Evolutionary conservation across 1,139 yeast species (phyloP), one percentile per base, ranked within the genome.

Genomic region (Taiozyma sp.): DNA sequence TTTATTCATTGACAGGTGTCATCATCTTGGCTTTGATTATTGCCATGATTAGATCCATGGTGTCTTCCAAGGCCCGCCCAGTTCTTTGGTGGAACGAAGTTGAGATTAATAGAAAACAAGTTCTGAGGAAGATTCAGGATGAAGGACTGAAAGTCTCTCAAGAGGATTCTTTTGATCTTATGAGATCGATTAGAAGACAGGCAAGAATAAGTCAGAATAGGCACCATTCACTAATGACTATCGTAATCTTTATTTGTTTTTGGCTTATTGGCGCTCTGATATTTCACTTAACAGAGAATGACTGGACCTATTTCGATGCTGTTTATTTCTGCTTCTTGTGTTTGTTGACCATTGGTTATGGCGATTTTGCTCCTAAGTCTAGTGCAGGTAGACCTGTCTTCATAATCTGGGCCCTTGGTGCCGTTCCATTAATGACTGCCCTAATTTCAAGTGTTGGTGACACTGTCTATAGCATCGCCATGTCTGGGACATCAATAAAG

Each of bases 391-490:
- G 87, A 44, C 78, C 84, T 0, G 81, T 88, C 58, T 89, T 88
- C 61, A 81, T 87, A 11, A 67, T 80, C 4, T 89, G 96, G 96
- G 85, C 91, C 0, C 66, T 88, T 24, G 72, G 81, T 7, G 96
- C 96, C 0, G 85, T 89, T 16, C 97, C 97, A 0, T 71, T 88
- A 53, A 88, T 89, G 95, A 86, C 96, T 0, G 83, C 85, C 19
- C 72, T 89, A 47, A 81, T 89, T 39, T 84, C 93, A 1, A 81
- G 81, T 50, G 70, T 85, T 45, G 88, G 91, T 53, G 95, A 86
- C 59, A 68, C 80, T 7, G 56, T 86, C 37, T 83, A 60, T 47
- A 58, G 53, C 2, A 37, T 64, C 3, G 68, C 72, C 1, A 59
- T 60, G 45, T 49, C 58, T 4, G 58, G 68, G 9, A 63, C 62